Base-by-base conservation (phyloP, 2,329 filamentous ascomycete genomes). In the Trichoderma atrobrunneum region DNA sequence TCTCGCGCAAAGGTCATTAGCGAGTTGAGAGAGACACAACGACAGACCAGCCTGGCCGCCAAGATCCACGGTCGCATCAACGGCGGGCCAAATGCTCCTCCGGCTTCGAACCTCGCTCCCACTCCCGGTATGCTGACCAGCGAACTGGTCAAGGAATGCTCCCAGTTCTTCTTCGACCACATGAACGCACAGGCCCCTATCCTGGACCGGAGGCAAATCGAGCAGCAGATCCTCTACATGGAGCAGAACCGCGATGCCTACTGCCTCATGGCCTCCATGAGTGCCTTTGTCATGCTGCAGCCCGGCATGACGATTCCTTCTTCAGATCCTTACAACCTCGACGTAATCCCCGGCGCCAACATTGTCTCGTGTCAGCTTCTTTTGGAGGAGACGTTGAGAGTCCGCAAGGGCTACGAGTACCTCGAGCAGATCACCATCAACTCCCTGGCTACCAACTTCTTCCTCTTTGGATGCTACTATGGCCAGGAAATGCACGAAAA, bases 1-100 rank as follows among this genome's bases (percentile, higher is more conserved):
- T 92, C 90, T 36, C 85, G 91, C 73, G 92, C 92, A 65, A 93
- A 93, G 80, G 90, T 93, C 72, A 92, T 93, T 80, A 92, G 90
- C 78, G 91, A 93, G 78, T 80, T 93, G 73, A 87, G 91, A 75
- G 90, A 91, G 77, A 91, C 85, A 0, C 91, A 93, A 77, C 87
- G 89, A 75, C 88, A 91, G 78, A 90, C 88, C 21, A 90, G 88
- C 73, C 85, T 91, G 26, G 87, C 88, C 0, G 86, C 86, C 74
- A 90, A 88, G 78, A 85, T 90, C 18, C 88, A 90, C 75, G 88
- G 86, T 77, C 86, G 88, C 75, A 81, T 90, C 72, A 88, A 89
- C 75, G 88, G 88, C 74, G 83, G 88, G 75, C 81, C 82, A 63
- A 85, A 82, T 73, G 82, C 86, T 36, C 82, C 85, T 64, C 81